phyloP scores from a whole-genome alignment of 1,139 yeast genomes.

The Geotrichum armillariae region DNA sequence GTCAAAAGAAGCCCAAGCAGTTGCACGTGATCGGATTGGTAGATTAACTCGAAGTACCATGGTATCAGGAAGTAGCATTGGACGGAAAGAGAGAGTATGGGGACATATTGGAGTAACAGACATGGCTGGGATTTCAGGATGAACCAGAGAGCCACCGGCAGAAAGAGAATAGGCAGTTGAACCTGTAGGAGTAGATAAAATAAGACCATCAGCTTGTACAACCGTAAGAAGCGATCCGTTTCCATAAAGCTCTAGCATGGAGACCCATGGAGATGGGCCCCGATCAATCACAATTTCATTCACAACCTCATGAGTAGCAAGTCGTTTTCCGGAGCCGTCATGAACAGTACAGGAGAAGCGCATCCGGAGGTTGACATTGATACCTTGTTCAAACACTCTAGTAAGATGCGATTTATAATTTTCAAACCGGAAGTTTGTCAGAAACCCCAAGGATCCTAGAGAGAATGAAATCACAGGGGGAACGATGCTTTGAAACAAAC shows the following conservation, averaged over 20 bases:
- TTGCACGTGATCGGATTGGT: conserved; percentile 66
- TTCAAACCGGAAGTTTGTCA: conserved; percentile 76
- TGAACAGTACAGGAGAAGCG: conserved; percentile 66
- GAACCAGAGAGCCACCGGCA: conserved; percentile 89
- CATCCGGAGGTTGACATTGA: conserved; percentile 77
- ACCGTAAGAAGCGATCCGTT: conserved; percentile 77
- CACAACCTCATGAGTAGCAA: conserved; percentile 75
- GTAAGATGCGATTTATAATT: conserved; percentile 59
- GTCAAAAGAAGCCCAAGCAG: conserved; percentile 92
- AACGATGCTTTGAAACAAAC: conserved; percentile 73
- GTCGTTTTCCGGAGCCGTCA: conserved; percentile 49
- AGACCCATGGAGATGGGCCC: conserved; percentile 86
- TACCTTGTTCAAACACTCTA: conserved; percentile 63
- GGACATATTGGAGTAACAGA: conserved; percentile 93
- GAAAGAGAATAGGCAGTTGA: conserved; percentile 88
- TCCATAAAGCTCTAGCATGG: conserved; percentile 80
- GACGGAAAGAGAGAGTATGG: conserved; percentile 84
- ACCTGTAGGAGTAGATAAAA: conserved; percentile 89
- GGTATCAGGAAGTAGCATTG: conserved; percentile 82
- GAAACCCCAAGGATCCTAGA: conserved; percentile 77
- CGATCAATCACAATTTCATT: conserved; percentile 84
- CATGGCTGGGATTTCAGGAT: conserved; percentile 86
- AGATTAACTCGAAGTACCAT: conserved; percentile 76
- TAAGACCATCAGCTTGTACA: conserved; percentile 89
- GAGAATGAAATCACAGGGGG: conserved; percentile 88